A percentile compares a stretch with the other conserved stretches of the same genome.
These are phyloP conservation scores for Diplodia seriata DNA, from an alignment of 2,329 filamentous ascomycete genomes.

Conservation along the genomic window DNA sequence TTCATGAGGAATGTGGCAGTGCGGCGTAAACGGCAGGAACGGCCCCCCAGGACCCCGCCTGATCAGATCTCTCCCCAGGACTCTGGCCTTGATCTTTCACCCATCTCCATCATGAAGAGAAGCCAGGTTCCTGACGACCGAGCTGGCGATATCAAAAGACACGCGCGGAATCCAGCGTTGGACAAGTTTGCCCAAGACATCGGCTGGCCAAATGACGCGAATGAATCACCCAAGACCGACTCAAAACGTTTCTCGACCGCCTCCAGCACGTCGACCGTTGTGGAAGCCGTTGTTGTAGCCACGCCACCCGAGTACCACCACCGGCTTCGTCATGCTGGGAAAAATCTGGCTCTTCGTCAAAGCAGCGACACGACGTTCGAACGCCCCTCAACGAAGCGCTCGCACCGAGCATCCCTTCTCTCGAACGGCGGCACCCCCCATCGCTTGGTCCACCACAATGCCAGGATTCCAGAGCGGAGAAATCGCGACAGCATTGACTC, in stretches of 20 bases:
- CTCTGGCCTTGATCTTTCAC: constrained; percentile 2
- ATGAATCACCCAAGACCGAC: constrained; percentile 41
- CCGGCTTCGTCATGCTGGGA: constrained; percentile 61
- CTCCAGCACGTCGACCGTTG: constrained; percentile 62
- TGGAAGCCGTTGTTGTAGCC: constrained; percentile 62
- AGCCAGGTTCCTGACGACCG: constrained; percentile 42
- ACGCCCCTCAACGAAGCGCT: constrained; percentile 53
- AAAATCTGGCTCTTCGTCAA: constrained; percentile 59
- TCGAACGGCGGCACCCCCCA: constrained; percentile 55
- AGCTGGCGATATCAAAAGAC: constrained; percentile 43
- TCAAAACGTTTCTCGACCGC: constrained; percentile 57
- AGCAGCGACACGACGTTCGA: constrained; percentile 44
- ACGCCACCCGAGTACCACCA: constrained; percentile 54
- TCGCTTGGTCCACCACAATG: constrained; percentile 59
- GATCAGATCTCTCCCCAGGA: constrained; percentile 35
- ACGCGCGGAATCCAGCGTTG: constrained; percentile 48
- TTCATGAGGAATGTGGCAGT: constrained; percentile 52
- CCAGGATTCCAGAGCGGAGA: constrained; percentile 55
- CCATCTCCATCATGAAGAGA: constrained; percentile 27
- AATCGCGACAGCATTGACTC: constrained; percentile 44
- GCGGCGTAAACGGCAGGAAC: constrained; percentile 42
- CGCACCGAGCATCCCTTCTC: constrained; percentile 54
- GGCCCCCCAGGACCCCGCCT: constrained; percentile 39
- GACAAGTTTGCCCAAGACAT: constrained; percentile 59
- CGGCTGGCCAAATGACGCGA: constrained; percentile 55